Percentiles rank a stretch among this genome's conserved stretches.
Conservation (phyloP, 2,329 filamentous ascomycete species). For the Meredithiella fracta region DNA sequence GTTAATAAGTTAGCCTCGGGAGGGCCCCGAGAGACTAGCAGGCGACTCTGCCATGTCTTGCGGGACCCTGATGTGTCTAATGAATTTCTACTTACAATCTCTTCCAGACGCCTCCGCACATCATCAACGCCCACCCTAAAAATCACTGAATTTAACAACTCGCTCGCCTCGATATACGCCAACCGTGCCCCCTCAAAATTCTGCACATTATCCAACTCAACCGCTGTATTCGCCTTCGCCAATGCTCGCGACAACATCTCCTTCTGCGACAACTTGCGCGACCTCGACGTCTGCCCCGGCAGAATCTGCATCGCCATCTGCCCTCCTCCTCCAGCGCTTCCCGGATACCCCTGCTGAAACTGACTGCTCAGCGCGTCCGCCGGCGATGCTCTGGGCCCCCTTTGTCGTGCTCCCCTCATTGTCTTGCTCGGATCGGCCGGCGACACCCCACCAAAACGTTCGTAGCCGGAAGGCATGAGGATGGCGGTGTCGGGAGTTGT, state of each 20-base stretch:
- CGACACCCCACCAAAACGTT: conserved; percentile 4
- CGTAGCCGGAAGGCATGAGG: conserved; percentile 13
- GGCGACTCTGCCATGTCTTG: not conserved
- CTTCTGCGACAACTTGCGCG: conserved; percentile 52
- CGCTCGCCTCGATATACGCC: conserved; percentile 82
- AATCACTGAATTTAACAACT: conserved; percentile 75
- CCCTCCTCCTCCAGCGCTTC: not conserved
- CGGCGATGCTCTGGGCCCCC: not conserved
- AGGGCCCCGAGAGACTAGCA: too few relatives aligned
- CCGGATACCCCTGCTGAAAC: not conserved
- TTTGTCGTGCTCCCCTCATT: not conserved
- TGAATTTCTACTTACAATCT: conserved; percentile 52
- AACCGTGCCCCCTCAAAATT: conserved; percentile 84
- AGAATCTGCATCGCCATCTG: not conserved
- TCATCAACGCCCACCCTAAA: conserved; percentile 68
- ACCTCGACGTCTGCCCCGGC: conserved; percentile 6
- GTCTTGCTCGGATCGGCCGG: not conserved
- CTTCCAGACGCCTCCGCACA: conserved; percentile 77
- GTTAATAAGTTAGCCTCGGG: too few relatives aligned
- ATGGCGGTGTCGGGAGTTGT: conserved; percentile 14
- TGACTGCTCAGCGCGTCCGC: not conserved
- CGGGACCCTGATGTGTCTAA: not conserved
- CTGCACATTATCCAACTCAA: conserved; percentile 87
- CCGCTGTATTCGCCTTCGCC: conserved; percentile 89
- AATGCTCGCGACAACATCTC: conserved; percentile 91